Base-by-base conservation (phyloP, 148 eudicot genomes). In the Camellia sinensis region DNA sequence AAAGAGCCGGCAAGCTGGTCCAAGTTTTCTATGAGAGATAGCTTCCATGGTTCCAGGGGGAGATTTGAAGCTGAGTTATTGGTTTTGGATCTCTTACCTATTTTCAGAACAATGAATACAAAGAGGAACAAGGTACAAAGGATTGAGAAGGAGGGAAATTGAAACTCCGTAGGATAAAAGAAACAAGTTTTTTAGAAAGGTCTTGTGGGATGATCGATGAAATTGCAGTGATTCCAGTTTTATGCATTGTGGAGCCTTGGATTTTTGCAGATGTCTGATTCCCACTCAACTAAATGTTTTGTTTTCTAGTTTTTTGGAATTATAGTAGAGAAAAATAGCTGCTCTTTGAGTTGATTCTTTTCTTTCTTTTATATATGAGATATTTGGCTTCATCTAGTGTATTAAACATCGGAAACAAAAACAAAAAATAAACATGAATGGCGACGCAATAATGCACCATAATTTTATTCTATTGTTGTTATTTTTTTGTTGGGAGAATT, bases 1-100 rank as follows among this genome's bases (percentile, higher is more conserved):
- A 79, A 50, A 0, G 84, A 76, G 40, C 87, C 80, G 7, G 71
- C 60, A 14, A 85, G 71, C 57, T 79, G 81, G 81, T 82, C 82
- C 18, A 86, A 21, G 57, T 79, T 74, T 54, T 22, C 73, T 15
- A 44, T 69, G 52, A 69, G 53, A 69, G 73, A 53, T 69, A 69
- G 73, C 53, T 44, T 69, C 73, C 73, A 17, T 69, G 73, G 73
- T 11, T 22, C 64, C 18, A 22, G 64, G 21, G 64, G 19, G 2
- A 60, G 64, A 15, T 60, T 60, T 60, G 43, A 43, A 41, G 74
- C 43, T 9, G n/a, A 46, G n/a, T 57, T 21, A 18, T 59, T 69
- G 37, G 44, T 71, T 71, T 62, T 63, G 9, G 17, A 48, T 60
- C 13, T 21, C 40, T 72, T 80, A 6, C 67, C 22, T 0, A 15